A percentile compares a stretch with the other conserved stretches of the same genome.
Evolutionary conservation across 306 rosid genomes (phyloP).

Genomic region (Crataegus laevigata): DNA sequence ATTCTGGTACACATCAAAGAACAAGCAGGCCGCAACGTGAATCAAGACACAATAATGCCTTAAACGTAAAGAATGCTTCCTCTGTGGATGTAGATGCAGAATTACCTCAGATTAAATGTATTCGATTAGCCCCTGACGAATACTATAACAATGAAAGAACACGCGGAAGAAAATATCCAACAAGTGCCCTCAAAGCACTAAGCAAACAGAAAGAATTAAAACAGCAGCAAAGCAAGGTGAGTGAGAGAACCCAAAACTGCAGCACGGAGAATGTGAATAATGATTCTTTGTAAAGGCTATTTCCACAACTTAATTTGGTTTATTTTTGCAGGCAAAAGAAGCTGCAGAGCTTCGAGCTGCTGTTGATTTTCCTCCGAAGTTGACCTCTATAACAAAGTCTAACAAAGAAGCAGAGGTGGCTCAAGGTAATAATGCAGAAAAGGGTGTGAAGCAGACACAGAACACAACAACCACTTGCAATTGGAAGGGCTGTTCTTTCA

Average conservation of each 20-base stretch:
- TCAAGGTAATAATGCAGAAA: constrained; percentile 7
- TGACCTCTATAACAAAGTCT: not conserved
- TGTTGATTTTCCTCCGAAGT: not conserved
- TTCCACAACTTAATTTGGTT: constrained; percentile 10
- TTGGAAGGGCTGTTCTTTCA: constrained; percentile 20
- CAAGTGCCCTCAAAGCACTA: too few relatives aligned
- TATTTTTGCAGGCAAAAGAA: constrained; percentile 30
- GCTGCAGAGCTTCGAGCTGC: not conserved
- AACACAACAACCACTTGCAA: constrained; percentile 5
- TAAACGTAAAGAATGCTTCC: not conserved
- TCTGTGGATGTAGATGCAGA: not conserved
- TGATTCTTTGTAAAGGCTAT: not conserved
- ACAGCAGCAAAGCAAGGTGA: constrained; percentile 31
- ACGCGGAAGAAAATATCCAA: not conserved
- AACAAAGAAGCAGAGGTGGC: constrained; percentile 1
- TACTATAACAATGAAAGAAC: not conserved
- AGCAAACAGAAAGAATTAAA: not conserved
- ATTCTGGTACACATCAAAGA: not conserved
- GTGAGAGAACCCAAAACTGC: constrained; percentile 26
- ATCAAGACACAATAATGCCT: constrained; percentile 3
- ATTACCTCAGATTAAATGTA: not conserved
- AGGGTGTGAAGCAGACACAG: constrained; percentile 2
- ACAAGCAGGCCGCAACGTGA: constrained; percentile 8
- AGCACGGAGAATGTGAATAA: not conserved
- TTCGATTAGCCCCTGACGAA: not conserved